phyloP scores from a whole-genome alignment of 1,284 basidiomycete genomes.

The Pterulicium gracile region DNA sequence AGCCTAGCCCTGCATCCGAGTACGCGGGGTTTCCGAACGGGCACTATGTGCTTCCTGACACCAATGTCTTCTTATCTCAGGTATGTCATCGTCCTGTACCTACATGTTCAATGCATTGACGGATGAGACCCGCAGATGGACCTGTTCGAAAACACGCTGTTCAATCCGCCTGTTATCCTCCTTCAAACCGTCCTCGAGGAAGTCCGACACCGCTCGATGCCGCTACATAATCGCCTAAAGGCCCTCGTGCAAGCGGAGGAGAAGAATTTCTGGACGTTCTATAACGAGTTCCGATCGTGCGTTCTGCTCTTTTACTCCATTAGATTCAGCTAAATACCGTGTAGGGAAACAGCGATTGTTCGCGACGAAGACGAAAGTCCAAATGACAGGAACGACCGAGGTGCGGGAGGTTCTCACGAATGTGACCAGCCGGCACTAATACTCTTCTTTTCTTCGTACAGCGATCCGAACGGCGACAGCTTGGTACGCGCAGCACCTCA shows the following conservation, averaged over 20 bases:
- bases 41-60: constrained; percentile 89
- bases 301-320: constrained; percentile 17
- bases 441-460: constrained; percentile 17
- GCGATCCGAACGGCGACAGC: constrained; percentile 77
- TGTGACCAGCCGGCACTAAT: too few species aligned
- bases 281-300: constrained; percentile 83
- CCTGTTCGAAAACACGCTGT: constrained; percentile 68
- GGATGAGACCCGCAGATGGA: too few species aligned
- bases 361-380: constrained; percentile 69
- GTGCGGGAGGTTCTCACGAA: constrained; percentile 31
- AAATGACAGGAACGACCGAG: constrained; percentile 90
- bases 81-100: constrained; percentile 28
- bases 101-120: constrained; percentile 2
- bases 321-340: constrained; percentile 8
- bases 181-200: constrained; percentile 96
- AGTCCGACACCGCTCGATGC: constrained; percentile 89
- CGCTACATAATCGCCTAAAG: constrained; percentile 87
- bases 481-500: constrained; percentile 78
- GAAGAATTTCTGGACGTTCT: constrained; percentile 78
- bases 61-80: constrained; percentile 92
- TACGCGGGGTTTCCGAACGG: constrained; percentile 49
- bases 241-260: constrained; percentile 75
- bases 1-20: constrained; percentile 34
- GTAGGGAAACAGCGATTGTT: constrained; percentile 69
- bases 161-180: constrained; percentile 75